phyloP scores from a whole-genome alignment of 2,329 filamentous ascomycete genomes.

The Ophiostoma quercus region DNA sequence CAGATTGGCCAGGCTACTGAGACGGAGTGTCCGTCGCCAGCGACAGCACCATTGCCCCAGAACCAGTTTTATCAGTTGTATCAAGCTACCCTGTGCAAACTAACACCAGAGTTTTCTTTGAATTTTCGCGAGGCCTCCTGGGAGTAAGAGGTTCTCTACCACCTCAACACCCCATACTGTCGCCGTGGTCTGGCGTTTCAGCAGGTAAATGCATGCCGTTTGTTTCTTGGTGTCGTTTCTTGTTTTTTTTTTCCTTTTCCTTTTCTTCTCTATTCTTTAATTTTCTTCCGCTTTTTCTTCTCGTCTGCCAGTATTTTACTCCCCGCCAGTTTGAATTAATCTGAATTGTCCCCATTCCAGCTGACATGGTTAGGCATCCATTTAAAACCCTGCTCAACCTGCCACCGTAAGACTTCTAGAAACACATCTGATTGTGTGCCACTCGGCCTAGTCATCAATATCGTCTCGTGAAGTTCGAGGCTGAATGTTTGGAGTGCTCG shows the following conservation, averaged over 20 bases:
- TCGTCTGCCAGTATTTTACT: too few species aligned
- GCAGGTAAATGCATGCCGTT: background rate
- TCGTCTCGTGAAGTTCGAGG: background rate
- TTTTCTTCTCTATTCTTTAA: background rate
- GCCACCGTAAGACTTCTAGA: too few species aligned
- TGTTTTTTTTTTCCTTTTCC: background rate
- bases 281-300: background rate
- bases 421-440: background rate
- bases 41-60: constrained; percentile 4
- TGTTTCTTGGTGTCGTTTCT: background rate
- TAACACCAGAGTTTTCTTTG: background rate
- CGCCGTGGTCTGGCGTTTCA: background rate
- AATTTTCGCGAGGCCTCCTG: background rate
- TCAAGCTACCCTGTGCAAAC: background rate
- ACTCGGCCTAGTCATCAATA: background rate
- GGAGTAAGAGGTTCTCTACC: background rate
- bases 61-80: background rate
- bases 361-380: background rate
- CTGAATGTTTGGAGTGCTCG: background rate
- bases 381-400: background rate
- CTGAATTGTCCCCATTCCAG: background rate
- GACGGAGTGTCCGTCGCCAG: background rate
- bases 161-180: background rate
- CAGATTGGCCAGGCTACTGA: background rate
- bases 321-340: background rate